These are phyloP conservation scores for Ilex paraguariensis DNA, from an alignment of 305 asterid species.

Conservation along the genomic window DNA sequence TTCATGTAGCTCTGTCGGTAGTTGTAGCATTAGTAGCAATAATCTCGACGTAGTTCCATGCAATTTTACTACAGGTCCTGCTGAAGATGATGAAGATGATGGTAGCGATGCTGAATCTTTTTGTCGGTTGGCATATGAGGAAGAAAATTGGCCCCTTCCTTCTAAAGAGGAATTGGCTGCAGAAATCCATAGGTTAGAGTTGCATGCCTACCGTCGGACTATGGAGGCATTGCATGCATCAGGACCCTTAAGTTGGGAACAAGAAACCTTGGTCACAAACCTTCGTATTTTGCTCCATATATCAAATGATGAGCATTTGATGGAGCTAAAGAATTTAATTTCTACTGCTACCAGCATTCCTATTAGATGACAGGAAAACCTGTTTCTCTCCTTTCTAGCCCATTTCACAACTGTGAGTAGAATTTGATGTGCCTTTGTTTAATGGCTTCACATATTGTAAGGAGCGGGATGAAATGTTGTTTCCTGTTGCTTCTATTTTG, in stretches of 20 bases:
- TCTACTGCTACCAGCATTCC: background rate
- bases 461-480: background rate
- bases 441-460: conserved; percentile 9
- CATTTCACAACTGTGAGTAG: conserved; percentile 7
- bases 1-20: conserved; percentile 25
- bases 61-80: conserved; percentile 10
- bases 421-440: conserved; percentile 9
- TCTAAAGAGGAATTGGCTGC: background rate
- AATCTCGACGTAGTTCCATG: conserved; percentile 12
- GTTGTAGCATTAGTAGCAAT: conserved; percentile 17
- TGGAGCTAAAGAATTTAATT: conserved; percentile 4
- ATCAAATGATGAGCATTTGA: conserved; percentile 9
- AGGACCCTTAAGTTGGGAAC: conserved; percentile 10
- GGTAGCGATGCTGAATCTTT: conserved; percentile 6
- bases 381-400: background rate
- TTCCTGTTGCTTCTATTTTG: background rate
- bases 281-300: conserved; percentile 6
- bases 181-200: conserved; percentile 8
- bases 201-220: conserved; percentile 4
- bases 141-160: background rate
- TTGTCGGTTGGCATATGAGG: conserved; percentile 1
- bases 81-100: conserved; percentile 3
- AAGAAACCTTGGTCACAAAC: conserved; percentile 5
- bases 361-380: conserved; percentile 1
- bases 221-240: conserved; percentile 10